Conservation (phyloP, 2,329 filamentous ascomycete genomes). For the Capronia americana region DNA sequence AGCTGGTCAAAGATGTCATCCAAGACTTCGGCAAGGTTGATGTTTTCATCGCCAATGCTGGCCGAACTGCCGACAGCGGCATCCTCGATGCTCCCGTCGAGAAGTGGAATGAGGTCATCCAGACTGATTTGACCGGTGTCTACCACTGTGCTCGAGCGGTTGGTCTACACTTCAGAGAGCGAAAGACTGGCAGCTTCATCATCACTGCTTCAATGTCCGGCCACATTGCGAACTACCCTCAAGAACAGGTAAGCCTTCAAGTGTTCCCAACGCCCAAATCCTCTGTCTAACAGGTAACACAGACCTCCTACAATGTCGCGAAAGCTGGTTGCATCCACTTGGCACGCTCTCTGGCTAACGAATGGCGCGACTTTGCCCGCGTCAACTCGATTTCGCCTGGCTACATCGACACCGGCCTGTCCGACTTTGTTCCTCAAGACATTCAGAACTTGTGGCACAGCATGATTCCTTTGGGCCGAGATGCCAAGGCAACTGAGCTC, state of each 20-base stretch:
- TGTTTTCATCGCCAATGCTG: slow-evolving; percentile 72
- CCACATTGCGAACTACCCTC: slow-evolving; percentile 63
- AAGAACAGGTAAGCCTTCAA: slow-evolving; percentile 60
- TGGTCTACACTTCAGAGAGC: slow-evolving; percentile 76
- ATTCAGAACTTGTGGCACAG: slow-evolving; percentile 64
- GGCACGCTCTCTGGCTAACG: slow-evolving; percentile 68
- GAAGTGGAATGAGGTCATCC: slow-evolving; percentile 78
- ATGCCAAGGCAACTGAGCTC: slow-evolving; percentile 69
- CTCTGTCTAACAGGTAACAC: slow-evolving; percentile 21
- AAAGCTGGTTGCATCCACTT: slow-evolving; percentile 72
- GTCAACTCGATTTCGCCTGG: slow-evolving; percentile 73
- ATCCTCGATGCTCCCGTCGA: slow-evolving; percentile 72
- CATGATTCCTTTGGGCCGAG: slow-evolving; percentile 66
- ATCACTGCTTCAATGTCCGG: slow-evolving; percentile 70
- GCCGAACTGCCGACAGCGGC: slow-evolving; percentile 71
- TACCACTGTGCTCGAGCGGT: slow-evolving; percentile 88
- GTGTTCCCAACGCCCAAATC: slow-evolving; percentile 28
- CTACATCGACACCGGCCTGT: slow-evolving; percentile 72
- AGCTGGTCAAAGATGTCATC: slow-evolving; percentile 65
- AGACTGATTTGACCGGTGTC: slow-evolving; percentile 84
- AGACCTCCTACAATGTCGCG: slow-evolving; percentile 67
- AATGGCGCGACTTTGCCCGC: slow-evolving; percentile 72
- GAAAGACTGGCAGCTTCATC: slow-evolving; percentile 68
- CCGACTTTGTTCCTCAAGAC: slow-evolving; percentile 66
- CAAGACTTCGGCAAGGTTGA: slow-evolving; percentile 74